Evolutionary conservation across 352 stramenopile genomes (phyloP).

Genomic region (Pythium coloratum): DNA sequence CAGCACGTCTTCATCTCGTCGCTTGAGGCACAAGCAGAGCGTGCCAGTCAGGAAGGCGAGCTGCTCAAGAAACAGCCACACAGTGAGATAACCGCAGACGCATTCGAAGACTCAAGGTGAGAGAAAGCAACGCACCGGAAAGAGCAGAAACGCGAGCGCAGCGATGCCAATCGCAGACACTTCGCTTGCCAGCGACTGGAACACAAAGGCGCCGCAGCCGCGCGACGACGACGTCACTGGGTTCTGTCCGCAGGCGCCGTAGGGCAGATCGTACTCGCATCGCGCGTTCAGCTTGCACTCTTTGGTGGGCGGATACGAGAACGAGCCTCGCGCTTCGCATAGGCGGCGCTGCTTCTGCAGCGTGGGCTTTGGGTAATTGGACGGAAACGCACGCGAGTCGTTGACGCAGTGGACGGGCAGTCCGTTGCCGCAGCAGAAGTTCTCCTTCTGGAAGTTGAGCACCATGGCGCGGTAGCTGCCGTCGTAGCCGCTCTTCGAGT

Average conservation of each 20-base stretch:
- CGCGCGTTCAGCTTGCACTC: constrained; percentile 43
- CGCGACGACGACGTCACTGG: constrained; percentile 45
- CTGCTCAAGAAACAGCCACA: constrained; percentile 18
- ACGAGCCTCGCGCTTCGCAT: constrained; percentile 21
- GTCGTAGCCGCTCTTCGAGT: constrained; percentile 43
- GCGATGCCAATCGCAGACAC: constrained; percentile 45
- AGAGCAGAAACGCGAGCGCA: constrained; percentile 39
- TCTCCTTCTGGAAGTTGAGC: constrained; percentile 56
- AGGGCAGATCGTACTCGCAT: constrained; percentile 67
- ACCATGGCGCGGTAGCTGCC: constrained; percentile 54
- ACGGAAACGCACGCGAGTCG: constrained; percentile 51
- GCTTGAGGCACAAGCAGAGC: constrained; percentile 71
- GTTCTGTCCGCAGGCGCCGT: constrained; percentile 59
- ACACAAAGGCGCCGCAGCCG: constrained; percentile 58
- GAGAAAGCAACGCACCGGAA: constrained; percentile 41
- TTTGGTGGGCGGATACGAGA: constrained; percentile 44
- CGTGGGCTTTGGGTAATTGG: constrained; percentile 37
- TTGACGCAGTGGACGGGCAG: constrained; percentile 47
- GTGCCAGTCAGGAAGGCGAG: constrained; percentile 49
- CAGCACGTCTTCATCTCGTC: constrained; percentile 68
- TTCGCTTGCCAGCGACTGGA: constrained; percentile 35
- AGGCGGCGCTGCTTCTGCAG: constrained; percentile 24
- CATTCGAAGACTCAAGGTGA: not conserved
- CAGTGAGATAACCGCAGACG: not conserved
- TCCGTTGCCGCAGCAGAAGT: constrained; percentile 73